These are phyloP conservation scores for Cocos nucifera DNA, from an alignment of 176 grass and related monocot genomes.

Conservation along the genomic window DNA sequence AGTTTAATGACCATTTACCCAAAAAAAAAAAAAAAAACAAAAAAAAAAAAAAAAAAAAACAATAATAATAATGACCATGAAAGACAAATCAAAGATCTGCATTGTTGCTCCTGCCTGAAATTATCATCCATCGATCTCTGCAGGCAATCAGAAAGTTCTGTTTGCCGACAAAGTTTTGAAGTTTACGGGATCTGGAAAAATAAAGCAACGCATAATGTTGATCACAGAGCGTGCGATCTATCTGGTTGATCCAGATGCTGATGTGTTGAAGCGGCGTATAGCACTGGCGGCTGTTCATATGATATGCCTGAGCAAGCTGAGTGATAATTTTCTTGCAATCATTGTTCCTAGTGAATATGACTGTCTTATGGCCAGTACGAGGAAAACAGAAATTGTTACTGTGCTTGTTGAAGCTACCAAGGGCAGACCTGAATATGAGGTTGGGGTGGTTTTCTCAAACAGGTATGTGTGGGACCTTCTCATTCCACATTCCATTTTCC, in stretches of 20 bases:
- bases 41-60: too few relatives aligned
- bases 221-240: slow-evolving; percentile 11
- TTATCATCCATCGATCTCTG: not conserved
- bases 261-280: slow-evolving; percentile 11
- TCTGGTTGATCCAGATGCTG: slow-evolving; percentile 7
- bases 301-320: slow-evolving; percentile 28
- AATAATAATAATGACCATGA: too few relatives aligned
- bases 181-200: slow-evolving; percentile 17
- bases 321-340: slow-evolving; percentile 20
- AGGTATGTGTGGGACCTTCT: not conserved
- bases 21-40: too few relatives aligned
- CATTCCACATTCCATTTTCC: too few relatives aligned
- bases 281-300: slow-evolving; percentile 7
- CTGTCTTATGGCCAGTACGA: slow-evolving; percentile 15
- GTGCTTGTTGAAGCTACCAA: slow-evolving; percentile 20
- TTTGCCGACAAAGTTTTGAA: slow-evolving; percentile 18
- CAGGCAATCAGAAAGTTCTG: slow-evolving; percentile 13
- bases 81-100: not conserved
- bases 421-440: slow-evolving; percentile 11
- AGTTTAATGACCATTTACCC: too few relatives aligned
- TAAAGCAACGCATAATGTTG: slow-evolving; percentile 10
- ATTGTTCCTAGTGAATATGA: slow-evolving; percentile 20
- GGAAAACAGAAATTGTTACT: slow-evolving; percentile 22
- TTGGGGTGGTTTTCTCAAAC: slow-evolving; percentile 22
- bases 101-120: too few relatives aligned